Evolutionary conservation across 768 basidiomycete genomes (phyloP), one percentile per base, ranked within the genome.

Genomic region (Melanogaster broomeanus): DNA sequence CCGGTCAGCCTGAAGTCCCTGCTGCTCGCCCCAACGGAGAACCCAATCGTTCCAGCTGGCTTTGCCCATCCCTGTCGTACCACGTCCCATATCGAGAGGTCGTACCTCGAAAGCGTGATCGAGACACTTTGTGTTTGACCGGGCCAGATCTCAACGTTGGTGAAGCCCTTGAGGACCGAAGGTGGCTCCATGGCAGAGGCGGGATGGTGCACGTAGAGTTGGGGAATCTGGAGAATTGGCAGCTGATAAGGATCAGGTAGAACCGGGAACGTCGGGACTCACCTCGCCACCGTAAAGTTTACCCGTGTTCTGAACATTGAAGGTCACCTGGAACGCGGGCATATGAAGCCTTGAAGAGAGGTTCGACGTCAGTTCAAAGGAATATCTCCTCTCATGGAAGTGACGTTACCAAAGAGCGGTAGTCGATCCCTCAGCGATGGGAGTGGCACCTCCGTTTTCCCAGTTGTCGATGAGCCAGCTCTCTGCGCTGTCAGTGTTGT

Each of bases 21-120:
- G 61, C 86, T 88, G 62, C 88, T 90, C 52, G 80, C 76, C 16
- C 88, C 88, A 34, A 90, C 70, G 6, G 81, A 78, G 44, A 93
- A 76, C 19, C 70, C 70, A 60, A 88, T 83, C 37, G 63, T 74
- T 2, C 89, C 90, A 2, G 68, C 60, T 1, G 91, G 90, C 56
- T 79, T 81, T 54, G 74, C 72, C 90, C 92, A 93, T 3, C 86
- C 83, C 66, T 93, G 91, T 22, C 75, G 73, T 10, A 68, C 77
- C 2, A 78, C 80, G 65, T 93, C 88, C 92, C 90, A 93, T 48
- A 89, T 77, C 19, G 83, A 86, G 58, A 90, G 59, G 56, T 88
- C 85, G 58, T 88, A 84, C 31, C 85, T 74, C 13, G 87, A 84
- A 28, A 91, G 72, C 8, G 74, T 77, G 58, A 91, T 76, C 6